Conservation (phyloP, 2,329 filamentous ascomycete genomes). For the Myotisia sp. region DNA sequence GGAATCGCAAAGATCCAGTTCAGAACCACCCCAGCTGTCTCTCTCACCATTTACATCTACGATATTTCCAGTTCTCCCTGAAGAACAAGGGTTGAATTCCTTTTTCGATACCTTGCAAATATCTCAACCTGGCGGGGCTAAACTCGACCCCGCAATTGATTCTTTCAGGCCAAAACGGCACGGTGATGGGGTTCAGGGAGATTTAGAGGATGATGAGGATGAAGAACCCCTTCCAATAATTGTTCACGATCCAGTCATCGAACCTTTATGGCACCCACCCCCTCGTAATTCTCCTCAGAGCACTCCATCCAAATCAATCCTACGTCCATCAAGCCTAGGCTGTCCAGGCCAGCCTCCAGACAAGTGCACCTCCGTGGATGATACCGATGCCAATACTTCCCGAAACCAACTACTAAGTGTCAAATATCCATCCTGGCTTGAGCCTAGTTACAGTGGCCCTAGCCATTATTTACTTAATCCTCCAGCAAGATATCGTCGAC, state of each 20-base stretch:
- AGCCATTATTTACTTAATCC: not conserved
- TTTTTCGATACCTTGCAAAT: not conserved
- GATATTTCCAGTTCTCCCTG: not conserved
- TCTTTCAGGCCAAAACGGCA: not conserved
- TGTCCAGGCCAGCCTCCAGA: not conserved
- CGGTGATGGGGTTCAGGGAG: not conserved
- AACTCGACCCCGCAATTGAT: not conserved
- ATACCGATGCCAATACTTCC: slow-evolving; percentile 1
- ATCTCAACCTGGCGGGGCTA: not conserved
- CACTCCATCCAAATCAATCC: not conserved
- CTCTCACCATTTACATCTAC: not conserved
- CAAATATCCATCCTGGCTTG: too few species aligned
- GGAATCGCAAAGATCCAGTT: not conserved
- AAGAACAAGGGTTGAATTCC: not conserved
- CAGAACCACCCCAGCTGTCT: not conserved
- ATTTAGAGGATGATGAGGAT: not conserved
- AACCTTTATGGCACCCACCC: not conserved
- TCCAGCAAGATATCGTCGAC: not conserved
- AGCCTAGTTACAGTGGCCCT: not conserved
- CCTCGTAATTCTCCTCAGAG: too few species aligned
- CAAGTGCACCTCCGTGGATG: not conserved
- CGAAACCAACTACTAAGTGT: not conserved
- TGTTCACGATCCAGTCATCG: not conserved
- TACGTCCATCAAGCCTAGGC: not conserved
- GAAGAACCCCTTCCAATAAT: not conserved